Base-by-base conservation (phyloP, 495 filamentous ascomycete genomes). In the Corynascus novoguineensis region DNA sequence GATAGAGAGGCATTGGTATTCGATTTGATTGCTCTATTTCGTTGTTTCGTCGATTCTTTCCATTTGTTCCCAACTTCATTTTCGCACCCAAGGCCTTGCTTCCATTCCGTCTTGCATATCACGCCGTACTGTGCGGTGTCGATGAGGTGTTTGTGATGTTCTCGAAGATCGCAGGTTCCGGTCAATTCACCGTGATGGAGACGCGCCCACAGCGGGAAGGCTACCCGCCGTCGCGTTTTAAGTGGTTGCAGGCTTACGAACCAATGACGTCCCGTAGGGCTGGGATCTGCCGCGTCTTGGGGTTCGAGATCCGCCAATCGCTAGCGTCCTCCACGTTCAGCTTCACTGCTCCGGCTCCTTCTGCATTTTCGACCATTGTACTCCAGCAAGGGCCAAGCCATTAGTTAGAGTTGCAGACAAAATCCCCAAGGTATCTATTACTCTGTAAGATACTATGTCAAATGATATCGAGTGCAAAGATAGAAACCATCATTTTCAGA, bases 241-340 rank as follows among this genome's bases (percentile, higher is more conserved):
- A 60, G 58, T 47, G 58, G 52, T 60, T 60, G 58, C 58, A 60
- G 46, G 34, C 14, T 21, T 22, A 24, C 27, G 29, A 32, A 17
- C 57, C 57, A 59, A 59, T 60, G 51, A 50, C 31, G 52, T 50
- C 17, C 41, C 41, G 52, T 55, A 48, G 38, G 46, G 47, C 47
- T 56, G 52, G 45, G 42, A 28, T 40, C 24, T 46, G 11, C 24
- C 41, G 53, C 53, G 53, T 34, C 32, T n/a, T 4, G n/a, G 32
- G 3, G 27, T 17, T 19, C 21, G 44, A 15, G 54, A 19, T 21
- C 46, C 34, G 19, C 40, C 40, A 45, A 45, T 55, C n/a, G n/a
- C n/a, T n/a, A n/a, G 12, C 11, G 19, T 29, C 7, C 40, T 46
- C 41, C 40, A 8, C 40, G 3, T n/a, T 46, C 27, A 12, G 7